Percentiles rank a stretch among this genome's conserved stretches.
Evolutionary conservation across 2,329 filamentous ascomycete genomes (phyloP).

Genomic region (Fusarium coffeatum): DNA sequence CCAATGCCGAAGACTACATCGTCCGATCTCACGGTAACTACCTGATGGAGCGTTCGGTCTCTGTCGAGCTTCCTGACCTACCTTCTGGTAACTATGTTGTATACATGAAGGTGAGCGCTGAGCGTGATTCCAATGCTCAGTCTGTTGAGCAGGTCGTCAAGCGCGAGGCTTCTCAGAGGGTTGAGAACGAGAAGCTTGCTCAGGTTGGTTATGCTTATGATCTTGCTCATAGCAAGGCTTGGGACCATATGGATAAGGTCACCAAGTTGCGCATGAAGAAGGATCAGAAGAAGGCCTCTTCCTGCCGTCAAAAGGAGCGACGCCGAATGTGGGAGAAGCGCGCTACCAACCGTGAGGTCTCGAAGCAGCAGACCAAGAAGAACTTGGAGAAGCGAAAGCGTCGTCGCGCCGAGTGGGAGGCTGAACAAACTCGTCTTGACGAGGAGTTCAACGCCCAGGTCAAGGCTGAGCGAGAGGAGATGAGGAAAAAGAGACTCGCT

Average conservation of each 20-base stretch:
- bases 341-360: conserved; percentile 57
- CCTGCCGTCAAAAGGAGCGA: conserved; percentile 58
- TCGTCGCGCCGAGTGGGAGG: conserved; percentile 46
- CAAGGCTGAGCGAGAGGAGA: conserved; percentile 29
- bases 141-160: conserved; percentile 69
- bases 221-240: conserved; percentile 69
- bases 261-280: conserved; percentile 62
- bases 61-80: conserved; percentile 67
- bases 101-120: conserved; percentile 66
- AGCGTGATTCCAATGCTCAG: conserved; percentile 55
- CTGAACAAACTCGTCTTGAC: conserved; percentile 44
- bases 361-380: conserved; percentile 56
- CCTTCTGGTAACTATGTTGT: conserved; percentile 68
- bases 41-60: conserved; percentile 68
- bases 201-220: conserved; percentile 70
- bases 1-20: conserved; percentile 67
- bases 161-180: conserved; percentile 58
- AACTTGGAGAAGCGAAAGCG: conserved; percentile 52
- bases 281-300: conserved; percentile 62
- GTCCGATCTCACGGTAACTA: conserved; percentile 70
- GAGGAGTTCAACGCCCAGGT: conserved; percentile 47
- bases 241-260: conserved; percentile 62
- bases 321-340: conserved; percentile 63
- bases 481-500: conserved; percentile 35
- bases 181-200: conserved; percentile 68